Evolutionary conservation across 805 yeast genomes (phyloP).

Genomic region (Candida rishiriensis): DNA sequence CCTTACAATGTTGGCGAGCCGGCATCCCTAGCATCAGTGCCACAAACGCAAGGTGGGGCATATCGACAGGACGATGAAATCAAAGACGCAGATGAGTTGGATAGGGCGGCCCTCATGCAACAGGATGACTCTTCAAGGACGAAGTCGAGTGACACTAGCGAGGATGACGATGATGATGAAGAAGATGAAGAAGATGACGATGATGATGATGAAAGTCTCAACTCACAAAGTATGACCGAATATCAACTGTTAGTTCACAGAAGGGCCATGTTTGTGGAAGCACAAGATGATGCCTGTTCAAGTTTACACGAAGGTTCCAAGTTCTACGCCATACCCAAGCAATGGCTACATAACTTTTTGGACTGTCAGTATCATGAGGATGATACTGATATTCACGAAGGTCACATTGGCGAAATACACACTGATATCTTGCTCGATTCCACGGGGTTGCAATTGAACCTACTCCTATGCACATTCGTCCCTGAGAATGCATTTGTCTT

Average conservation of each 20-base stretch:
- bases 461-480: constrained; percentile 30
- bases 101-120: no score
- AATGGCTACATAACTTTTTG: constrained; percentile 40
- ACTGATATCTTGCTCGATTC: constrained; percentile 40
- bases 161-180: no score
- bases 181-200: constrained; percentile 1
- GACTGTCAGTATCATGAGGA: constrained; percentile 27
- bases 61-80: no score
- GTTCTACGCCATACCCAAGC: constrained; percentile 44
- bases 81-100: no score
- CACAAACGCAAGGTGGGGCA: no score
- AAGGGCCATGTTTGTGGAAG: constrained; percentile 12
- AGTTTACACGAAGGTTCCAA: constrained; percentile 40
- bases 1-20: no score
- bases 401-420: constrained; percentile 43
- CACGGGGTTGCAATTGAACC: constrained; percentile 35
- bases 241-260: constrained; percentile 12
- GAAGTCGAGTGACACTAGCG: no score
- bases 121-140: no score
- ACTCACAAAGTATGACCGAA: constrained; percentile 2
- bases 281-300: constrained; percentile 10
- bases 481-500: constrained; percentile 41
- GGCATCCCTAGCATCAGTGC: no score
- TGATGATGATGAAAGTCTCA: not conserved
- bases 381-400: constrained; percentile 22